These are phyloP conservation scores for Kluyveromyces siamensis DNA, from an alignment of 805 yeast species.

Conservation along the genomic window DNA sequence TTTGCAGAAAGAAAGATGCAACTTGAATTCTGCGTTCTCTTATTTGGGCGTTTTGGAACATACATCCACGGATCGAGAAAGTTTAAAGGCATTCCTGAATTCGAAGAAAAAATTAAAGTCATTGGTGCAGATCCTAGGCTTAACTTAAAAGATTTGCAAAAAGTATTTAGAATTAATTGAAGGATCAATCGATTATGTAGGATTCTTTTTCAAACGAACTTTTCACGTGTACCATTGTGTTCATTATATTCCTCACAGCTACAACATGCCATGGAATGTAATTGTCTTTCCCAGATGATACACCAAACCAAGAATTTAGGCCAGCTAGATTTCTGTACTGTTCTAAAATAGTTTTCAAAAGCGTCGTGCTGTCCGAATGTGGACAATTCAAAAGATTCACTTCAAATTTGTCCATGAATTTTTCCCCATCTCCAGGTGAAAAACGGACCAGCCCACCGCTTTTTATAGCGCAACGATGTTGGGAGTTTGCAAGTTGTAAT, in stretches of 20 bases:
- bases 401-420: slow-evolving; percentile 39
- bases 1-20: not conserved
- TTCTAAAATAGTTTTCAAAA: slow-evolving; percentile 45
- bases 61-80: not conserved
- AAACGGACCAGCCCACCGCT: slow-evolving; percentile 56
- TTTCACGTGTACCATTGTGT: slow-evolving; percentile 47
- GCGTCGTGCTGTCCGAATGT: slow-evolving; percentile 46
- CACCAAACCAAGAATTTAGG: slow-evolving; percentile 31
- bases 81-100: not conserved
- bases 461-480: slow-evolving; percentile 58
- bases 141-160: not conserved
- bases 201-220: slow-evolving; percentile 4
- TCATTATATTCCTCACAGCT: slow-evolving; percentile 56
- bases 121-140: not conserved
- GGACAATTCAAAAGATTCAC: slow-evolving; percentile 68
- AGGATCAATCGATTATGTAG: not conserved
- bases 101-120: not conserved
- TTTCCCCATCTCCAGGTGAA: slow-evolving; percentile 14
- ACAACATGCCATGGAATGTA: slow-evolving; percentile 67
- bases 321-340: slow-evolving; percentile 54
- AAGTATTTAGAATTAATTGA: not conserved
- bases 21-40: not conserved
- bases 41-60: not conserved
- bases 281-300: slow-evolving; percentile 26
- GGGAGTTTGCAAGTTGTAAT: slow-evolving; percentile 60